Conservation (phyloP, 129 eudicot genomes). For the Centella asiatica region DNA sequence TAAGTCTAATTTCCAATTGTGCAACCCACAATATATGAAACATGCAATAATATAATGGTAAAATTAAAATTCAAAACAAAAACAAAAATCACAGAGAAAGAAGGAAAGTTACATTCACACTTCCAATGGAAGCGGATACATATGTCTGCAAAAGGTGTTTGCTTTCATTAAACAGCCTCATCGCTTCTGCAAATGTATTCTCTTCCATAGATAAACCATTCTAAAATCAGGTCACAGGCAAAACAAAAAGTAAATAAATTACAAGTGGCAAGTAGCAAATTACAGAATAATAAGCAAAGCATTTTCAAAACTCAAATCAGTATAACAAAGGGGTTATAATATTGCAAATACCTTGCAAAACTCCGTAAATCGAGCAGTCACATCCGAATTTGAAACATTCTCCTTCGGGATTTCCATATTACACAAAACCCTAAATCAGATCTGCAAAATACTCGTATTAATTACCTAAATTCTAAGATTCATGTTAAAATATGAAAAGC, state of each 20-base stretch:
- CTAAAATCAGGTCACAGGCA: slow-evolving; percentile 27
- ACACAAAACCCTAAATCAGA: background rate
- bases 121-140: slow-evolving; percentile 45
- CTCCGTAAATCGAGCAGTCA: slow-evolving; percentile 56
- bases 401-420: background rate
- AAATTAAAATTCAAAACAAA: background rate
- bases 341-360: slow-evolving; percentile 99
- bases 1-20: background rate
- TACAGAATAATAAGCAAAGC: background rate
- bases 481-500: background rate
- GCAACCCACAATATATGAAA: background rate
- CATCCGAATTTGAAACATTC: slow-evolving; percentile 10
- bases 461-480: too few relatives aligned
- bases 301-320: background rate
- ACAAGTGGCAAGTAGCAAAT: background rate
- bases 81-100: too few relatives aligned
- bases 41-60: background rate
- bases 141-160: slow-evolving; percentile 51
- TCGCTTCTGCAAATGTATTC: slow-evolving; percentile 36
- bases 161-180: slow-evolving; percentile 52
- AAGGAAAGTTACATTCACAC: slow-evolving; percentile 39
- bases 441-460: slow-evolving; percentile 10
- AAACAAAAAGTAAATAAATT: background rate
- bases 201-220: slow-evolving; percentile 47
- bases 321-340: too few relatives aligned